phyloP scores from a whole-genome alignment of 495 filamentous ascomycete genomes.

The Neurospora sp. region DNA sequence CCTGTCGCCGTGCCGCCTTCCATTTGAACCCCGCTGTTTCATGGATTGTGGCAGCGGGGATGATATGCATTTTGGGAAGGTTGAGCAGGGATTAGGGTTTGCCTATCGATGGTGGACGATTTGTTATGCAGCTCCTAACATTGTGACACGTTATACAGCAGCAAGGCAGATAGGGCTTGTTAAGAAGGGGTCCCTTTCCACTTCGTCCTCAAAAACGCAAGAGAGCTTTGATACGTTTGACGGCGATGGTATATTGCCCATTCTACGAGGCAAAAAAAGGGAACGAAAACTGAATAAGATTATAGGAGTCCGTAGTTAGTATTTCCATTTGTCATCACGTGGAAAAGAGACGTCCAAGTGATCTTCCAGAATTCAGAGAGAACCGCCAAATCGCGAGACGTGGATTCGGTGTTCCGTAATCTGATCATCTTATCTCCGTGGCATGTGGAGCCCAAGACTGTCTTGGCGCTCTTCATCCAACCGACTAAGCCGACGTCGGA shows the following conservation, averaged over 20 bases:
- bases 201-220: background rate
- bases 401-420: conserved; percentile 15
- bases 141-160: background rate
- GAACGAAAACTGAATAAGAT: background rate
- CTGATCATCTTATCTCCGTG: conserved; percentile 30
- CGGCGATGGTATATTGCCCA: background rate
- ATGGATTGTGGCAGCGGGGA: background rate
- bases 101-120: background rate
- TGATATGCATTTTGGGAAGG: background rate
- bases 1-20: background rate
- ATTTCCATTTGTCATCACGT: background rate
- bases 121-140: background rate
- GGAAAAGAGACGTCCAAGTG: background rate
- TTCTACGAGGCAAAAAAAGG: background rate
- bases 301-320: too few relatives aligned
- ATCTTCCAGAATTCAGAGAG: background rate
- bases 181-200: background rate
- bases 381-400: background rate
- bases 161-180: background rate
- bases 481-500: conserved; percentile 22
- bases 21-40: background rate
- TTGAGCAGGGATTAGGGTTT: background rate
- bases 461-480: background rate
- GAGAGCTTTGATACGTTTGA: background rate
- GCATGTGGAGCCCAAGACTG: conserved; percentile 1